Evolutionary conservation across 2,329 filamentous ascomycete species (phyloP).

Genomic region (Rhynchosporium graminicola): DNA sequence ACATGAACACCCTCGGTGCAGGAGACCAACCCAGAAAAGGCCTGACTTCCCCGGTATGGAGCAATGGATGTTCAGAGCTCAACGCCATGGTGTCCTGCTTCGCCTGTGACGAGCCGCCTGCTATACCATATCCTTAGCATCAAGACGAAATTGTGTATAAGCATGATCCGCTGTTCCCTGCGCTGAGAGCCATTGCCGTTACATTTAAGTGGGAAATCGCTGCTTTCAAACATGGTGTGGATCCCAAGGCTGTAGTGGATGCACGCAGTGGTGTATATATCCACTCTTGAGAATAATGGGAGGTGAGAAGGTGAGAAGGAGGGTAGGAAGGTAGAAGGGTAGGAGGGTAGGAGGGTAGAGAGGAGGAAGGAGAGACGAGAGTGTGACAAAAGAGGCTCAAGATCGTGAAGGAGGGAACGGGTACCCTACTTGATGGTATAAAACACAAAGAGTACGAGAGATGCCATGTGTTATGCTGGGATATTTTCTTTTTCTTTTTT

Average conservation of each 20-base stretch:
- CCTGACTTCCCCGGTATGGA: background rate
- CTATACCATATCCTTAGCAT: background rate
- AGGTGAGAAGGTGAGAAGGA: too few relatives aligned
- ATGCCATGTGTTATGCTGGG: background rate
- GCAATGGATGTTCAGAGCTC: background rate
- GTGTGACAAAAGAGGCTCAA: background rate
- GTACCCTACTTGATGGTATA: background rate
- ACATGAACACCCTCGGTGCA: too few relatives aligned
- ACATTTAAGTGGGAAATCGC: background rate
- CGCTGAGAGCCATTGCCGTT: background rate
- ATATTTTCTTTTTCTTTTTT: background rate
- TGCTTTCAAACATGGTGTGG: background rate
- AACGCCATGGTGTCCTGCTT: slow-evolving; percentile 5
- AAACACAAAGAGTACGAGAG: background rate
- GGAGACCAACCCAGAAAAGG: background rate
- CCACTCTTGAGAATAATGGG: background rate
- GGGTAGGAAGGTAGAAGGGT: too few relatives aligned
- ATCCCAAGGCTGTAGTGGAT: background rate
- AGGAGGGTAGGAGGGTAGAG: background rate
- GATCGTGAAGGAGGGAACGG: background rate
- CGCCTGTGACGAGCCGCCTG: background rate
- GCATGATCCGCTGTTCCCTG: background rate
- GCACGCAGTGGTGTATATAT: background rate
- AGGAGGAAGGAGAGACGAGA: background rate
- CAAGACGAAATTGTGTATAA: background rate